Conservation (phyloP, 495 filamentous ascomycete genomes). For the Neurospora sp. region DNA sequence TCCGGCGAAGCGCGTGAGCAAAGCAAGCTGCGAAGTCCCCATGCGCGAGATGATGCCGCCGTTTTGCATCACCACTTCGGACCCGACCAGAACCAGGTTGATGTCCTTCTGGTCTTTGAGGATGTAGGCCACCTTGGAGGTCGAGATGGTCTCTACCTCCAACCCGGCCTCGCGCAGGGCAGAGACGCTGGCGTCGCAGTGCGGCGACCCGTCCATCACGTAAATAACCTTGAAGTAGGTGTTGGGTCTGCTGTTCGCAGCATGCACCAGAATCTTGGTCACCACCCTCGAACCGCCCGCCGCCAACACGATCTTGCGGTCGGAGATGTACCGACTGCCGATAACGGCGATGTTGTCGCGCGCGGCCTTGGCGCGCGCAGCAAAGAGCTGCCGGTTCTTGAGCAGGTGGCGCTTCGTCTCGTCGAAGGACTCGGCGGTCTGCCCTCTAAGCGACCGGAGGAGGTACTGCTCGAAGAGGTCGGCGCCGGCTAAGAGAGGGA, state of each 20-base stretch:
- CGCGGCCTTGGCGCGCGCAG: slow-evolving; percentile 74
- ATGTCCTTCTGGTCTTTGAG: slow-evolving; percentile 57
- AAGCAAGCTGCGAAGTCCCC: slow-evolving; percentile 84
- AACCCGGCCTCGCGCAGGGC: slow-evolving; percentile 64
- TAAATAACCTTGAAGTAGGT: slow-evolving; percentile 78
- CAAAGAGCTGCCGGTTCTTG: slow-evolving; percentile 75
- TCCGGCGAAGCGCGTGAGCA: slow-evolving; percentile 63
- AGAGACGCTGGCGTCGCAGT: slow-evolving; percentile 49
- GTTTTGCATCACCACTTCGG: slow-evolving; percentile 91
- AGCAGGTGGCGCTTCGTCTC: slow-evolving; percentile 73
- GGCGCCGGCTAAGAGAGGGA: slow-evolving; percentile 85
- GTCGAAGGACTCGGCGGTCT: slow-evolving; percentile 53
- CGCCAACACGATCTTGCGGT: slow-evolving; percentile 71
- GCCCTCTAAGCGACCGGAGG: slow-evolving; percentile 47
- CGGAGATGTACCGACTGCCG: slow-evolving; percentile 64
- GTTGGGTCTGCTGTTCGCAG: slow-evolving; percentile 48
- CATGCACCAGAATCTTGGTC: slow-evolving; percentile 59
- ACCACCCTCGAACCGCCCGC: slow-evolving; percentile 83
- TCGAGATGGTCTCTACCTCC: slow-evolving; percentile 68
- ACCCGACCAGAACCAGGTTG: slow-evolving; percentile 76
- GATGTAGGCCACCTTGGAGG: slow-evolving; percentile 74
- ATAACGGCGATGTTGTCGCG: slow-evolving; percentile 71
- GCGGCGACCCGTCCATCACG: slow-evolving; percentile 51
- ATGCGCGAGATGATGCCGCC: slow-evolving; percentile 83
- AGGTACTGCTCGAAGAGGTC: slow-evolving; percentile 94